These are phyloP conservation scores for Wickerhamomyces bisporus DNA, from an alignment of 805 yeast genomes.

Conservation along the genomic window DNA sequence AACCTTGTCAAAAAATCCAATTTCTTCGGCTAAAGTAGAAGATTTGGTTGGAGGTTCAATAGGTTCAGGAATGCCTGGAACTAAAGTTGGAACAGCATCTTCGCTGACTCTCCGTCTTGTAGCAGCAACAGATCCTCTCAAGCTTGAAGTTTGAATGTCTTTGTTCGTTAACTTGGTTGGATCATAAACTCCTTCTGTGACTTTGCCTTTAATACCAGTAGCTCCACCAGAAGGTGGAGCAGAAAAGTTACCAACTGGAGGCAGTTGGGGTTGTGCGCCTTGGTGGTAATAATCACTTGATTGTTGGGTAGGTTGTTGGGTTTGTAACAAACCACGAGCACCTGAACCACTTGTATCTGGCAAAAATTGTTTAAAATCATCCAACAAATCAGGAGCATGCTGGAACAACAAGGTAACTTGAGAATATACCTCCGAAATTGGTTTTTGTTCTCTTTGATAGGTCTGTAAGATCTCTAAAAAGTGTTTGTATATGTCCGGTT, in stretches of 20 bases:
- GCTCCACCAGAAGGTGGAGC: slow-evolving; percentile 43
- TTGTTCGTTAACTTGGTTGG: slow-evolving; percentile 19
- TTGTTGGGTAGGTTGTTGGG: slow-evolving; percentile 13
- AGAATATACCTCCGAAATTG: slow-evolving; percentile 90
- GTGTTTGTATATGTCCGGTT: slow-evolving; percentile 93
- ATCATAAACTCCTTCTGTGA: slow-evolving; percentile 16
- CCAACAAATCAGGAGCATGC: slow-evolving; percentile 90
- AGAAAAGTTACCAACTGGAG: slow-evolving; percentile 86
- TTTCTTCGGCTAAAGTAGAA: slow-evolving; percentile 74
- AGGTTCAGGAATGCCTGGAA: slow-evolving; percentile 86
- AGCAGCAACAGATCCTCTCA: slow-evolving; percentile 27
- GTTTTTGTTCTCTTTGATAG: slow-evolving; percentile 92
- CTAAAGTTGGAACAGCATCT: slow-evolving; percentile 58
- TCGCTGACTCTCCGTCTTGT: slow-evolving; percentile 19
- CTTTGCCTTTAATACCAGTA: slow-evolving; percentile 19
- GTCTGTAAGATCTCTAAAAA: slow-evolving; percentile 94
- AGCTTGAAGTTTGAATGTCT: slow-evolving; percentile 30
- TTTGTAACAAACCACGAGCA: slow-evolving; percentile 16
- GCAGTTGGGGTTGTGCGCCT: slow-evolving; percentile 44
- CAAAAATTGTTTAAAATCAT: slow-evolving; percentile 90
- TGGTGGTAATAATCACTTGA: slow-evolving; percentile 24
- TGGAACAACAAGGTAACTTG: slow-evolving; percentile 87
- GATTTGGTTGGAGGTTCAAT: slow-evolving; percentile 49
- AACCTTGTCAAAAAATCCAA: slow-evolving; percentile 86
- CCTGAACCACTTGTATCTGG: slow-evolving; percentile 55